phyloP scores from a whole-genome alignment of 2,329 filamentous ascomycete genomes.

The Endocalyx cinctus region DNA sequence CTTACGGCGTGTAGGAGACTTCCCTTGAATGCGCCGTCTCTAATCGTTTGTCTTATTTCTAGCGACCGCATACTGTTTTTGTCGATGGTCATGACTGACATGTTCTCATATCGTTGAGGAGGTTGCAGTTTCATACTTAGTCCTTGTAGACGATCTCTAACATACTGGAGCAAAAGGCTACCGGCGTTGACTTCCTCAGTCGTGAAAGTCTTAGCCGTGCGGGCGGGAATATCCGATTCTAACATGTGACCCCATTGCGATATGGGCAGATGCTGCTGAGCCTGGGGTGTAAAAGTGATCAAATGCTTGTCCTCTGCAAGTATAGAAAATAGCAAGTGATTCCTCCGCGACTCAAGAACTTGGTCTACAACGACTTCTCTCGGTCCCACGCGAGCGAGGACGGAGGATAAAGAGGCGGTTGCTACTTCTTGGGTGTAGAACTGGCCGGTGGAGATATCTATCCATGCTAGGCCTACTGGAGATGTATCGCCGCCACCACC shows the following conservation, averaged over 20 bases:
- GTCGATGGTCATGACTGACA: constrained; percentile 85
- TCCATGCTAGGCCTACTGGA: constrained; percentile 73
- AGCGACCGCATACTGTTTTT: constrained; percentile 85
- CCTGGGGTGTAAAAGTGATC: constrained; percentile 63
- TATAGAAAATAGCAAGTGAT: constrained; percentile 60
- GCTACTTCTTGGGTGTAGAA: constrained; percentile 82
- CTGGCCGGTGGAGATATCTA: constrained; percentile 90
- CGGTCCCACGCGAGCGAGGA: constrained; percentile 76
- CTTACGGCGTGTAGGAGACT: constrained; percentile 88
- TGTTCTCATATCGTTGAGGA: constrained; percentile 67
- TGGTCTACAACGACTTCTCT: constrained; percentile 79
- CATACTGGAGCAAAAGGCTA: constrained; percentile 77
- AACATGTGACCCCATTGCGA: constrained; percentile 72
- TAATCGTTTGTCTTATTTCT: constrained; percentile 82
- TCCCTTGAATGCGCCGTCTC: constrained; percentile 73
- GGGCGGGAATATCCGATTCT: constrained; percentile 61
- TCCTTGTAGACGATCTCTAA: constrained; percentile 72
- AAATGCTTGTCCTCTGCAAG: constrained; percentile 71
- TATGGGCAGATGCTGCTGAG: constrained; percentile 41
- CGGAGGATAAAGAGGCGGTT: constrained; percentile 68
- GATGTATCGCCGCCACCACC: constrained; percentile 10
- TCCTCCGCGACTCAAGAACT: constrained; percentile 50
- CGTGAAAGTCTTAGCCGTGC: constrained; percentile 55
- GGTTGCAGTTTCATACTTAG: constrained; percentile 77
- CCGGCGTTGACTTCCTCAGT: constrained; percentile 70